These are phyloP conservation scores for Saccharomyces paradoxus DNA, from an alignment of 805 yeast species.

Conservation along the genomic window DNA sequence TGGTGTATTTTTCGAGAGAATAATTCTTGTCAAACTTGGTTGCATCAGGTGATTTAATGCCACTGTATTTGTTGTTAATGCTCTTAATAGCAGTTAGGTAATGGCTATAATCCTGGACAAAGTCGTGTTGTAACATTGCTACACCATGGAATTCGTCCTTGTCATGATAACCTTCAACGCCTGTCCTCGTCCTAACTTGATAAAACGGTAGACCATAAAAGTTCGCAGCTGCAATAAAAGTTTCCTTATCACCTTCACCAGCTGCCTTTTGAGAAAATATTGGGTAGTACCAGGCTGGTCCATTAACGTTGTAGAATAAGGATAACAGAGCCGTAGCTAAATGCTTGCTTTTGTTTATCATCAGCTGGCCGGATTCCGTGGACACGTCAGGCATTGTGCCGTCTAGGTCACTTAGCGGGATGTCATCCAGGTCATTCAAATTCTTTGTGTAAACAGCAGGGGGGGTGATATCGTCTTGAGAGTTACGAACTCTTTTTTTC, in stretches of 20 bases:
- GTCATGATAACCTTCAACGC: constrained; percentile 35
- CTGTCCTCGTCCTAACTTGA: constrained; percentile 38
- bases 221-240: constrained; percentile 55
- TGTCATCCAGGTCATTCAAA: constrained; percentile 24
- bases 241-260: constrained; percentile 76
- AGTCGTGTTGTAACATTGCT: constrained; percentile 73
- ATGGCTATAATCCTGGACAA: constrained; percentile 46
- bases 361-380: constrained; percentile 66
- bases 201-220: constrained; percentile 39
- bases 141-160: constrained; percentile 48
- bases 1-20: constrained; percentile 13
- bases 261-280: constrained; percentile 70
- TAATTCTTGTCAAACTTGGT: constrained; percentile 14
- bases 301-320: constrained; percentile 58
- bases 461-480: constrained; percentile 32
- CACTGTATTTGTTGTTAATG: constrained; percentile 9
- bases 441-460: constrained; percentile 21
- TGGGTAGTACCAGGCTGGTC: constrained; percentile 63
- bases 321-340: constrained; percentile 50
- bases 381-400: constrained; percentile 65
- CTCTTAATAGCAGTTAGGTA: constrained; percentile 14
- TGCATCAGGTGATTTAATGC: constrained; percentile 2
- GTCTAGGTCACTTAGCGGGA: constrained; percentile 50
- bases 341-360: constrained; percentile 56
- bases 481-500: constrained; percentile 34